Conservation (phyloP, 1,284 basidiomycete genomes). For the Calocybe gambosa region DNA sequence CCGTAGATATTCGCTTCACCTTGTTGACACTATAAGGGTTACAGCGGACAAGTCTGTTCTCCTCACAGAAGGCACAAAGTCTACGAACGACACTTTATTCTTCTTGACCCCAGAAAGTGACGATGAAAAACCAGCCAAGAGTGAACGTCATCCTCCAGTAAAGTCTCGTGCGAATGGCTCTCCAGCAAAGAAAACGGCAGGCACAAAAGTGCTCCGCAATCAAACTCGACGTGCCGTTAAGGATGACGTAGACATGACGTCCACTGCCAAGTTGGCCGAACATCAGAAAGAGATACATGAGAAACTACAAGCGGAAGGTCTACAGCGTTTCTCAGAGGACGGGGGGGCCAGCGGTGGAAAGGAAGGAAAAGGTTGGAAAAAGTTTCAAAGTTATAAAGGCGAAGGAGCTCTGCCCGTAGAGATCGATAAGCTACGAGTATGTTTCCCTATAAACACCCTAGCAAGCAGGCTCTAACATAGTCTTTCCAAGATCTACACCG, state of each 20-base stretch:
- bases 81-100: constrained; percentile 83
- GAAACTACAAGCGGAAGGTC: constrained; percentile 75
- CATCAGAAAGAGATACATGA: constrained; percentile 87
- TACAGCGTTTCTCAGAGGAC: constrained; percentile 80
- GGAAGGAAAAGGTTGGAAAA: constrained; percentile 89
- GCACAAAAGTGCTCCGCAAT: constrained; percentile 78
- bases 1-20: constrained; percentile 78
- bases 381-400: constrained; percentile 95
- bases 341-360: constrained; percentile 67
- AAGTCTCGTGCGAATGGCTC: constrained; percentile 54
- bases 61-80: constrained; percentile 82
- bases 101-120: constrained; percentile 66
- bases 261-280: constrained; percentile 68
- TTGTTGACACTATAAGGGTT: constrained; percentile 86
- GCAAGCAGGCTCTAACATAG: neutral
- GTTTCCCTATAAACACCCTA: constrained; percentile 20
- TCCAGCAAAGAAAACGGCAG: constrained; percentile 68
- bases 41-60: constrained; percentile 63
- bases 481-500: constrained; percentile 73
- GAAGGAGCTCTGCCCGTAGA: constrained; percentile 85
- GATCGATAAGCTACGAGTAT: constrained; percentile 69
- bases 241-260: constrained; percentile 72
- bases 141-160: constrained; percentile 50
- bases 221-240: constrained; percentile 80
- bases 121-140: constrained; percentile 48